Conservation (phyloP, 164 flowering plant species). For the Sedum album region DNA sequence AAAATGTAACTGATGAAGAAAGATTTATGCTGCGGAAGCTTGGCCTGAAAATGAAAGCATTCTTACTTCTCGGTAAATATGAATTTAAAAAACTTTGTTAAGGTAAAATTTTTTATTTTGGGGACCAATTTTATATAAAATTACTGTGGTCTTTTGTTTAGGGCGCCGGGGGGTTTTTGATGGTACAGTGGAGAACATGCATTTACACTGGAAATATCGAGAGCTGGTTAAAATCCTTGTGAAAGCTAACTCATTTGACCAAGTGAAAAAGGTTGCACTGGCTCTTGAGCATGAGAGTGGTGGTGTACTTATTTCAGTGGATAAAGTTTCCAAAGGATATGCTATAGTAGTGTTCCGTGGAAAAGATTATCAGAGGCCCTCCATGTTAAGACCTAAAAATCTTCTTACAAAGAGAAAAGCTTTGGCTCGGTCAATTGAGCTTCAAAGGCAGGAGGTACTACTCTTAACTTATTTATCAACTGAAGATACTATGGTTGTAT, state of each 20-base stretch:
- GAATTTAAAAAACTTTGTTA: too few species aligned
- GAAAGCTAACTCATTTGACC: conserved; percentile 59
- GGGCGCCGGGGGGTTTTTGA: conserved; percentile 96
- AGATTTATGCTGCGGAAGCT: conserved; percentile 92
- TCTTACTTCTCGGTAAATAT: conserved; percentile 88
- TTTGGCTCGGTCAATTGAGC: conserved; percentile 86
- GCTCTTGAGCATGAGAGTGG: conserved; percentile 94
- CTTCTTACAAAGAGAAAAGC: conserved; percentile 92
- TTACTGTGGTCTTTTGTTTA: conserved; percentile 19
- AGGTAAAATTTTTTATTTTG: too few species aligned
- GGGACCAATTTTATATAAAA: not conserved
- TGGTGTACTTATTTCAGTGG: conserved; percentile 85
- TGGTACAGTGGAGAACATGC: conserved; percentile 97
- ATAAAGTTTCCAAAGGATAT: conserved; percentile 77
- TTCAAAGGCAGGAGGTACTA: conserved; percentile 82
- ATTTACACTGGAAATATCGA: conserved; percentile 95
- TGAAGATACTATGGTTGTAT: conserved; percentile 40
- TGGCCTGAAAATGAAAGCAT: conserved; percentile 90
- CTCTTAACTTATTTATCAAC: not conserved
- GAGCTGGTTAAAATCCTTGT: conserved; percentile 75
- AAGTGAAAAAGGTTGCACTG: conserved; percentile 64
- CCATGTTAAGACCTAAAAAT: conserved; percentile 71
- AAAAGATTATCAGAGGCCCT: conserved; percentile 70
- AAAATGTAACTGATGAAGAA: conserved; percentile 85
- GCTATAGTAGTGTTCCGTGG: conserved; percentile 79